A percentile compares a stretch with the other conserved stretches of the same genome.
Conservation (phyloP, 768 basidiomycete genomes). For the Hygrophoropsis aurantiaca region DNA sequence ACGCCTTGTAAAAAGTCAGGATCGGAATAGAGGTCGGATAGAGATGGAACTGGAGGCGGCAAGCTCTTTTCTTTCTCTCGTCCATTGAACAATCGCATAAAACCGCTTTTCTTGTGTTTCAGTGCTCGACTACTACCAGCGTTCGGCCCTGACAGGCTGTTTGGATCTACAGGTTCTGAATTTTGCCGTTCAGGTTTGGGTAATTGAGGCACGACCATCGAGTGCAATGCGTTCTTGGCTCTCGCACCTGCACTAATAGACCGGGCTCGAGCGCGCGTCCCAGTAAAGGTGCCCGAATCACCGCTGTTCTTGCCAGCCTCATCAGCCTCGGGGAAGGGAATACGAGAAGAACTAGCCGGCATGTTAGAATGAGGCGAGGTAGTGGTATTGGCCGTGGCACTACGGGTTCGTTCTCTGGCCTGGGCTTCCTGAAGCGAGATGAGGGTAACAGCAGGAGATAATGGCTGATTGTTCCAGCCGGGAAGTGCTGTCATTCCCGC, state of each 20-base stretch:
- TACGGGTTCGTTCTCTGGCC: conserved; percentile 60
- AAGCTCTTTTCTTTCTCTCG: conserved; percentile 33
- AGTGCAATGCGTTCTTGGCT: conserved; percentile 38
- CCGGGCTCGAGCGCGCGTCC: conserved; percentile 44
- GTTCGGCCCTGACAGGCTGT: conserved; percentile 8
- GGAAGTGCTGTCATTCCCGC: conserved; percentile 35
- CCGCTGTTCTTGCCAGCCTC: conserved; percentile 21
- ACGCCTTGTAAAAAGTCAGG: conserved; percentile 20
- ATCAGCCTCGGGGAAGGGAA: conserved; percentile 35
- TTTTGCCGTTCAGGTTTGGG: conserved; percentile 43
- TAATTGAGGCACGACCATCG: conserved; percentile 35
- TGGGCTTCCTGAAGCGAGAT: conserved; percentile 81
- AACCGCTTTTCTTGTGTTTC: conserved; percentile 79
- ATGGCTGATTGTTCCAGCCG: conserved; percentile 50
- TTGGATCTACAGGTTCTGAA: conserved; percentile 32
- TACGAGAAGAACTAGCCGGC: conserved; percentile 24
- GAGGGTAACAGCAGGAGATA: conserved; percentile 56
- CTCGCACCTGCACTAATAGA: conserved; percentile 63
- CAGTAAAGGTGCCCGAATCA: conserved; percentile 24
- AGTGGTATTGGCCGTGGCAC: conserved; percentile 38
- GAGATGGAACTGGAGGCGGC: conserved; percentile 59
- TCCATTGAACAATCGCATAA: conserved; percentile 74
- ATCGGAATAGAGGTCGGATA: conserved; percentile 38
- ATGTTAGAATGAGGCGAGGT: conserved; percentile 23
- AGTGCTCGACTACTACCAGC: conserved; percentile 43